Evolutionary conservation across 345 rosid species (phyloP), one percentile per base, ranked within the genome.

Genomic region (Bruguiera sexangula): DNA sequence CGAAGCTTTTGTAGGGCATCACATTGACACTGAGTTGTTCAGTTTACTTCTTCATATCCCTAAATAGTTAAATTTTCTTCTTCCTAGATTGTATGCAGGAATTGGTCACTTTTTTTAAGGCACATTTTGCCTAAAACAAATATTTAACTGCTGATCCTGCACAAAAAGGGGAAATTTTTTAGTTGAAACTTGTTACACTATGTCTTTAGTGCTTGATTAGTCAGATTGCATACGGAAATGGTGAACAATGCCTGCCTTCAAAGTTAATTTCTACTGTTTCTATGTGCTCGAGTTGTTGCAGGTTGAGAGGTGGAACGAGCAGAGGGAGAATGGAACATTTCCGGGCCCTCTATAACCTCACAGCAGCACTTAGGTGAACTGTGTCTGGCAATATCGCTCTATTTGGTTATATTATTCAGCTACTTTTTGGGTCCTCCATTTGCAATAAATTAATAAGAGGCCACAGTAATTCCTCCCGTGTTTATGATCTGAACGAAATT

Each of bases 261-360:
- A 27, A 56, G 60, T 56, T 22, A 56, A 22, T 8, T 22, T 10
- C 6, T 22, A 11, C 60, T 27, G 16, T 56, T 56, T 56, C 30
- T 56, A 22, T 56, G 18, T 24, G 60, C 30, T 24, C 3, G 29
- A 56, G 18, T 56, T 56, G 34, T 8, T 67, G 59, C 79, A 91
- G 95, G 79, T 91, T 36, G 91, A 87, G 24, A 88, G 64, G 75
- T 91, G 97, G 97, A 88, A 91, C 48, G 97, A 91, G 80, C 97
- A 91, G 79, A 87, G 92, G 82, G 95, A 87, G 71, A 87, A 76
- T 2, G 95, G 97, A 68, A 86, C 84, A 22, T 91, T 91, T 82
- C 87, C 95, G 21, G 95, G 97, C 39, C 95, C 97, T 64, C 95
- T 91, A 68, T 90, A 76, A 83, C 57, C 65, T 60, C 59, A 8